phyloP scores from a whole-genome alignment of 2,329 filamentous ascomycete species.

The Cercospora berteroae region DNA sequence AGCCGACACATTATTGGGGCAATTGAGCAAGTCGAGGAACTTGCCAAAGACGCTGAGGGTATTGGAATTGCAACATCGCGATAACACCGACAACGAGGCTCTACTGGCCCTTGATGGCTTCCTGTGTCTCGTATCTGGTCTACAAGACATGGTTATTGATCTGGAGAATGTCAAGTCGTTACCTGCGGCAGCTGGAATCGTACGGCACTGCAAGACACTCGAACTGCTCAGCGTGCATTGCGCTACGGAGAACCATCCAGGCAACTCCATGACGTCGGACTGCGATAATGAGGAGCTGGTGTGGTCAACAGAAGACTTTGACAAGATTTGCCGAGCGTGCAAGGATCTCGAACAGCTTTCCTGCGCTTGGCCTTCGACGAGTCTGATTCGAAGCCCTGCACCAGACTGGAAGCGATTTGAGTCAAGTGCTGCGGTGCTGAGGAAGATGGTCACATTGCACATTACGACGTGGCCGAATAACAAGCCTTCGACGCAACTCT shows the following conservation, averaged over 20 bases:
- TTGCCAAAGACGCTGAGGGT: conserved; percentile 47
- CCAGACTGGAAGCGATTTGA: conserved; percentile 47
- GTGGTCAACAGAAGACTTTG: conserved; percentile 46
- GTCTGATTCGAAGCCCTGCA: conserved; percentile 43
- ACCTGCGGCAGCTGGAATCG: conserved; percentile 45
- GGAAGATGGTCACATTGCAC: conserved; percentile 47
- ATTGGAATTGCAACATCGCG: conserved; percentile 49
- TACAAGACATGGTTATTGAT: conserved; percentile 47
- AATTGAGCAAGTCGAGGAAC: conserved; percentile 47
- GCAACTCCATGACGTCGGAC: conserved; percentile 13
- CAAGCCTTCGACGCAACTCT: conserved; percentile 40
- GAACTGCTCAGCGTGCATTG: conserved; percentile 47
- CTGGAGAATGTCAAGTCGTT: conserved; percentile 43
- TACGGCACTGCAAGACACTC: conserved; percentile 48
- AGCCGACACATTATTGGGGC: conserved; percentile 48
- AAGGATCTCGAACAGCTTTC: conserved; percentile 46
- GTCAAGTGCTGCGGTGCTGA: conserved; percentile 32
- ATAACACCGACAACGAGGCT: conserved; percentile 49
- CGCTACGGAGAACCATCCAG: conserved; percentile 24
- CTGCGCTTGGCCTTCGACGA: conserved; percentile 48
- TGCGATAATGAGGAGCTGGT: conserved; percentile 45
- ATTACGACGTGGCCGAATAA: conserved; percentile 51
- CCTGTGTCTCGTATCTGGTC: conserved; percentile 47
- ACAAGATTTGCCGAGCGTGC: conserved; percentile 48
- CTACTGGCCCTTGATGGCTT: conserved; percentile 50